Conservation (phyloP, 2,329 filamentous ascomycete genomes). For the Tolypocladium pustulatum region DNA sequence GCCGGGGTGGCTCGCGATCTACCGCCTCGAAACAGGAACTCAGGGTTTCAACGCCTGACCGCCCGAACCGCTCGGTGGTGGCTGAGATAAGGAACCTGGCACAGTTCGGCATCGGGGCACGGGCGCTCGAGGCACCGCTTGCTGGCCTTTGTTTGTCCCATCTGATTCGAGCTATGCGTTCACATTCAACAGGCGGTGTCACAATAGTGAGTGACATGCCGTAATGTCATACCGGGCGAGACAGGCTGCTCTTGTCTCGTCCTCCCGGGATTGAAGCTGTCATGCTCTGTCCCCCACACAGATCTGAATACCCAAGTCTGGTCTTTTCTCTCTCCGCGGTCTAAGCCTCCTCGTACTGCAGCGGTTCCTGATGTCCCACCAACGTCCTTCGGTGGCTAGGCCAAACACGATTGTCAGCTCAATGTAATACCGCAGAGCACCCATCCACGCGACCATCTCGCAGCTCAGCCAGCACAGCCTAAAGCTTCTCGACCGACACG, state of each 20-base stretch:
- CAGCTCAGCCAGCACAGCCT: neutral
- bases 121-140: neutral
- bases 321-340: too few relatives aligned
- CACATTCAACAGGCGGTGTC: neutral
- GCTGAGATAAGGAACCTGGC: neutral
- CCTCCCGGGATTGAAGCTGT: neutral
- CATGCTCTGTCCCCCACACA: too few relatives aligned
- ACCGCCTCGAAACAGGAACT: neutral
- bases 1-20: neutral
- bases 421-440: neutral
- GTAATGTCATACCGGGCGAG: neutral
- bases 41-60: neutral
- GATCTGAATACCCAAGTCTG: too few relatives aligned
- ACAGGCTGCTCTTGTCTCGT: neutral
- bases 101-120: neutral
- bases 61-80: neutral
- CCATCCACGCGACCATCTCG: neutral
- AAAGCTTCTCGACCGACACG: neutral
- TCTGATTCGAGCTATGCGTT: neutral
- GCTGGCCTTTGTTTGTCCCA: neutral
- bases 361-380: too few relatives aligned
- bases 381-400: neutral
- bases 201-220: neutral
- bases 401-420: neutral
- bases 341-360: too few relatives aligned